Base-by-base conservation (phyloP, 305 asterid species). In the Ilex paraguariensis region DNA sequence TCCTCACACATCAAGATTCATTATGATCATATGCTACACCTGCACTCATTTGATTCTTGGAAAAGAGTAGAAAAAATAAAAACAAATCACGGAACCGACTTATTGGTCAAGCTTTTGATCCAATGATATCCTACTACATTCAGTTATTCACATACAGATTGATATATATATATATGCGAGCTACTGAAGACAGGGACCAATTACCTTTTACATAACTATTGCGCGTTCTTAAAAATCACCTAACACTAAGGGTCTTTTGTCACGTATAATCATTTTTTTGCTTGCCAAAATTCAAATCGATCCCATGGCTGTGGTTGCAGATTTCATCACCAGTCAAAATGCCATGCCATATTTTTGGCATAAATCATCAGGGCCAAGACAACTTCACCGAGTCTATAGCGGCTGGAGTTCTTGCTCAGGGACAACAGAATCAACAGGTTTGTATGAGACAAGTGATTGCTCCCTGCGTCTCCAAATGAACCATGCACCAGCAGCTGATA, bases 351-450 rank as follows among this genome's bases (percentile, higher is more conserved):
- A 14, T 14, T 52, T 14, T 7, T 0, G 12, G 10, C 0, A 1
- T 6, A 52, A 4, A 16, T 1, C 11, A 49, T 49, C 11, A 0
- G 16, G 11, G 53, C 53, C 16, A 49, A 49, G 2, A n/a, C 13
- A 52, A 52, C 56, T 14, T 52, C 56, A 52, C 1, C n/a, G 2
- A 52, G 56, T 3, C 74, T 81, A 80, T 60, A 88, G 73, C 13
- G 98, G 98, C 78, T 88, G 96, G 39, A 91, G 94, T 75, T 91
- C 98, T 70, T 88, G 96, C 82, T 91, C 98, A 7, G 91, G 84
- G 45, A 75, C 75, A 54, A 69, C 81, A 54, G 87, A 57, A 66
- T 86, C 88, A 30, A 88, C 94, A 1, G 93, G 98, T 75, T 86
- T 82, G 91, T 88, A 91, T n/a, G 94, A 45, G 40, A 64, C 30